phyloP scores from a whole-genome alignment of 2,329 filamentous ascomycete species.

The Diaporthe helianthi region DNA sequence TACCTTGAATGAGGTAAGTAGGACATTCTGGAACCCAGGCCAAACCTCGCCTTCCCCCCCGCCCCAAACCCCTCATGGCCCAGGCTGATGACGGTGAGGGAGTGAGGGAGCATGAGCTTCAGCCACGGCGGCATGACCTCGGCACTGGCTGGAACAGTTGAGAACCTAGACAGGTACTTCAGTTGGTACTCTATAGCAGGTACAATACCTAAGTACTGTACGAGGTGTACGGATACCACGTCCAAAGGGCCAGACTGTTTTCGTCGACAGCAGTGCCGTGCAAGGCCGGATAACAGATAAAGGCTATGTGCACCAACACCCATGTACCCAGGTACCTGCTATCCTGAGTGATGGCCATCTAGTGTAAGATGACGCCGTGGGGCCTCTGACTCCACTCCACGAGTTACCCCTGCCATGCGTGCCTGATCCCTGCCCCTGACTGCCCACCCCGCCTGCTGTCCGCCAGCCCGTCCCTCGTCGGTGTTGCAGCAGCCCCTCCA shows the following conservation, averaged over 20 bases:
- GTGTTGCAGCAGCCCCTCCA: slow-evolving; percentile 27
- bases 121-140: slow-evolving; percentile 13
- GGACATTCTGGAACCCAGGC: background rate
- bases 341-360: slow-evolving; percentile 11
- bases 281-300: slow-evolving; percentile 17
- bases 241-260: background rate
- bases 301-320: background rate
- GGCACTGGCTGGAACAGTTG: background rate
- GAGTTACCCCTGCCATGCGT: slow-evolving; percentile 20
- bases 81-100: background rate
- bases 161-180: too few relatives aligned
- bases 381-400: background rate
- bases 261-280: background rate
- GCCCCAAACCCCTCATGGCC: background rate
- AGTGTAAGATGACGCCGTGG: slow-evolving; percentile 24
- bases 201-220: too few relatives aligned
- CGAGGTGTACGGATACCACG: too few relatives aligned
- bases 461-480: slow-evolving; percentile 12
- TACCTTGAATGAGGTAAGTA: background rate
- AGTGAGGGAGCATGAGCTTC: background rate
- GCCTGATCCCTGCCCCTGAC: slow-evolving; percentile 11
- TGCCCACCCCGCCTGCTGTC: slow-evolving; percentile 9
- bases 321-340: background rate
- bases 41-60: background rate
- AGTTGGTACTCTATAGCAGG: too few relatives aligned